Percentiles rank a stretch among this genome's conserved stretches.
phyloP scores from a whole-genome alignment of 768 basidiomycete species.

The Boletellus ananas region DNA sequence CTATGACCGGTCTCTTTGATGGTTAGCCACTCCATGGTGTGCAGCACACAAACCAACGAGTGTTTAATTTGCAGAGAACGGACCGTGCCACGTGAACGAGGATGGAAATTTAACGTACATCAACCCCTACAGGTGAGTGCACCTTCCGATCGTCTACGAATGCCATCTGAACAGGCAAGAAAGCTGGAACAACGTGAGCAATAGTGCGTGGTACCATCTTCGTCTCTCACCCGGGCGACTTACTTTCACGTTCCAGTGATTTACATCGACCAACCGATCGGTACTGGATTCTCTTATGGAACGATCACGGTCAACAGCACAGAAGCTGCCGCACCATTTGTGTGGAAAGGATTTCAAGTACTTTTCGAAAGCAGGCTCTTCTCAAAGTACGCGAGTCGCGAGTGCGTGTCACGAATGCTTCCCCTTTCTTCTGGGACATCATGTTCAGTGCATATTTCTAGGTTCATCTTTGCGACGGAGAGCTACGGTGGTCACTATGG shows the following conservation, averaged over 20 bases:
- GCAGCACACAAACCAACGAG: background rate
- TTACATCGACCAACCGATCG: conserved; percentile 68
- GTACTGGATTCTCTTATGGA: conserved; percentile 62
- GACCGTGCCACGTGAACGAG: conserved; percentile 57
- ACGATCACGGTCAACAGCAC: conserved; percentile 50
- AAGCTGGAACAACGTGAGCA: conserved; percentile 68
- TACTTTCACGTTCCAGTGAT: conserved; percentile 43
- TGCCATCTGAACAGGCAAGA: background rate
- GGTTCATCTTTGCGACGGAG: conserved; percentile 63
- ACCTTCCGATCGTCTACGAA: background rate
- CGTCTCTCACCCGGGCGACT: background rate
- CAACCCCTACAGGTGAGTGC: conserved; percentile 57
- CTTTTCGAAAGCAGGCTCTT: conserved; percentile 57
- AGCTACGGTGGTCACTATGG: conserved; percentile 70
- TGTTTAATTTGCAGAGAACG: conserved; percentile 43
- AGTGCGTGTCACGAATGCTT: conserved; percentile 35
- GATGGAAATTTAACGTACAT: conserved; percentile 49
- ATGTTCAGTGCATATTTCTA: conserved; percentile 14
- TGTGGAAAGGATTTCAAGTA: conserved; percentile 63
- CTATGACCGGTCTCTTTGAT: conserved; percentile 65
- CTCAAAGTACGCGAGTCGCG: conserved; percentile 46
- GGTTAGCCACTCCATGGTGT: conserved; percentile 28
- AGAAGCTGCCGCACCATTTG: conserved; percentile 48
- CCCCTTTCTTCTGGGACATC: background rate
- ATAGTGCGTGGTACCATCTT: conserved; percentile 41